Percentiles rank a stretch among this genome's conserved stretches.
phyloP scores from a whole-genome alignment of 257 asterid genomes.

The Przewalskia tangutica region DNA sequence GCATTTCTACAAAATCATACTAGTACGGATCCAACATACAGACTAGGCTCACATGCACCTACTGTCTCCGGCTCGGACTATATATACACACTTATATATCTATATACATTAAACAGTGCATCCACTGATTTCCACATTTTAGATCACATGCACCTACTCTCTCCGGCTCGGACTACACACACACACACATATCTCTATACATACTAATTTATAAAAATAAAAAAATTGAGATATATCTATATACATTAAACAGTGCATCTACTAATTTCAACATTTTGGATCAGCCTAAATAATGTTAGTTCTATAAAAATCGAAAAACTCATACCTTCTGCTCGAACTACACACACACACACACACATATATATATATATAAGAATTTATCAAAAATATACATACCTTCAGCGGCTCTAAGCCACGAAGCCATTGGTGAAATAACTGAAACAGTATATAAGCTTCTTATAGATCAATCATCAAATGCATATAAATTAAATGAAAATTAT shows the following conservation, averaged over 20 bases:
- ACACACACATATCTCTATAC: not conserved
- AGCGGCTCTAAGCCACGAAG: constrained; percentile 91
- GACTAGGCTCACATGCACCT: not conserved
- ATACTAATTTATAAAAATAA: too few relatives aligned
- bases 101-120: too few relatives aligned
- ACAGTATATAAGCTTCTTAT: not conserved
- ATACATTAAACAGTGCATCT: too few relatives aligned
- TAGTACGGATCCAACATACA: not conserved
- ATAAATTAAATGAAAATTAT: not conserved
- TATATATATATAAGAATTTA: too few relatives aligned
- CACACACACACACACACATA: not conserved
- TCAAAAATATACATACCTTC: constrained; percentile 43
- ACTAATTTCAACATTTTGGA: too few relatives aligned
- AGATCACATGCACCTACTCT: too few relatives aligned
- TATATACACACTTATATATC: not conserved
- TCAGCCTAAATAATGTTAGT: too few relatives aligned
- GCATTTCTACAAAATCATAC: not conserved
- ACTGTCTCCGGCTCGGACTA: not conserved
- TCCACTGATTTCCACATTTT: too few relatives aligned
- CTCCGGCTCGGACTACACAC: too few relatives aligned
- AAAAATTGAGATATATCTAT: too few relatives aligned
- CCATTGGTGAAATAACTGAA: constrained; percentile 19
- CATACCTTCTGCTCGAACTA: too few relatives aligned
- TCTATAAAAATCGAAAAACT: too few relatives aligned
- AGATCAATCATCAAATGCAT: constrained; percentile 1